Evolutionary conservation across 2,329 filamentous ascomycete species (phyloP).

Genomic region (Ciborinia camelliae): DNA sequence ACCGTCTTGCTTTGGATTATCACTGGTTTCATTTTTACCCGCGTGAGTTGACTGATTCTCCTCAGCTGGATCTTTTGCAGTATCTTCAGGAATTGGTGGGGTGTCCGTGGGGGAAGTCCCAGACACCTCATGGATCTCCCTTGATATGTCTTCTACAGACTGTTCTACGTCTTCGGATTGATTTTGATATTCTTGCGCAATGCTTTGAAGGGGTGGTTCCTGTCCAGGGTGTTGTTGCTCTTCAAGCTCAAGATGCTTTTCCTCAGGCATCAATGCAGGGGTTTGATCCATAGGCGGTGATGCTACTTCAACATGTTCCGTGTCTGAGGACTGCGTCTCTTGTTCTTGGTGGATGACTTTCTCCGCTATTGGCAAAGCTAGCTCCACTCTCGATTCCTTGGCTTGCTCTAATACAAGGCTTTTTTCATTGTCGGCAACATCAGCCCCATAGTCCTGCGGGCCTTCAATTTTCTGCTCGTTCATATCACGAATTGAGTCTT

Average conservation of each 20-base stretch:
- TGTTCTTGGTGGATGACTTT: background rate
- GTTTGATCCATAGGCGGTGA: background rate
- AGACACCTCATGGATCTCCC: background rate
- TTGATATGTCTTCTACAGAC: background rate
- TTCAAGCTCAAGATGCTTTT: background rate
- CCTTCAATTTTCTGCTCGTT: background rate
- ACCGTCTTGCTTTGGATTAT: background rate
- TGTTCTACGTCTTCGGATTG: background rate
- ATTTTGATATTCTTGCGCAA: background rate
- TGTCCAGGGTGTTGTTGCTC: background rate
- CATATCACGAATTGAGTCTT: background rate
- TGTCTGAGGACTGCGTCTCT: background rate
- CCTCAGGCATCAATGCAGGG: background rate
- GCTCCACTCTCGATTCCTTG: background rate
- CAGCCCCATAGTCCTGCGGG: background rate
- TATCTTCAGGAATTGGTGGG: background rate
- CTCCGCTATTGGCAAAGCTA: no score
- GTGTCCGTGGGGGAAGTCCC: background rate
- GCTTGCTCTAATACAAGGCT: background rate
- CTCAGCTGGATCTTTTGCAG: background rate
- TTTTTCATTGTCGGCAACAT: background rate
- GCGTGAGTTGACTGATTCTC: background rate
- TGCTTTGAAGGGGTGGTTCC: background rate
- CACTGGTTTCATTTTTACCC: background rate
- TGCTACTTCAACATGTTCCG: background rate